Percentiles rank a stretch among this genome's conserved stretches.
Evolutionary conservation across 257 asterid species (phyloP).

Genomic region (Solanum etuberosum): DNA sequence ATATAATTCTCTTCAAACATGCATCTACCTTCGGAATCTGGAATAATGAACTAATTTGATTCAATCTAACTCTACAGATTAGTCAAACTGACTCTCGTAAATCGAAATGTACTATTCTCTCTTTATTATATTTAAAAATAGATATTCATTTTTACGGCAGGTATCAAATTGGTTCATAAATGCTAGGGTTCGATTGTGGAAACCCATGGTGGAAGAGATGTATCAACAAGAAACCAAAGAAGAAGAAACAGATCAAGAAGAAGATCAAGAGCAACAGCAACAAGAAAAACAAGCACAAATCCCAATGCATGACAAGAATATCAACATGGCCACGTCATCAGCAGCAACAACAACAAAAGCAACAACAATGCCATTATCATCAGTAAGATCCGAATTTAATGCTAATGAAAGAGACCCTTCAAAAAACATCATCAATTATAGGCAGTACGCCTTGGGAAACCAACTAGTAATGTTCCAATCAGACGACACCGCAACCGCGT

Average conservation of each 20-base stretch:
- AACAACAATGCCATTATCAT: neutral
- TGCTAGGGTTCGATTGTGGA: conserved; percentile 92
- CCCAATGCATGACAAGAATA: conserved; percentile 4
- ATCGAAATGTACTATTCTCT: fast-evolving
- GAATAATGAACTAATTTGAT: neutral
- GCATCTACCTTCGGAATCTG: neutral
- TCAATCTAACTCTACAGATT: fast-evolving
- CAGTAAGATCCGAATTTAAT: conserved; percentile 27
- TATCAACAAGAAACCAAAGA: conserved; percentile 51
- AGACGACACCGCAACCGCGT: conserved; percentile 6
- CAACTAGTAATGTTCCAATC: conserved; percentile 5
- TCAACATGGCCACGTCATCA: neutral
- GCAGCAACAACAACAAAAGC: neutral
- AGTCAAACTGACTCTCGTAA: neutral
- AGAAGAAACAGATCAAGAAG: conserved; percentile 13
- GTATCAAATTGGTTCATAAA: conserved; percentile 92
- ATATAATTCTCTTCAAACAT: neutral
- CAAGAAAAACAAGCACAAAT: conserved; percentile 7
- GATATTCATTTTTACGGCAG: conserved; percentile 13
- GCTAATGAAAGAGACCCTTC: conserved; percentile 40
- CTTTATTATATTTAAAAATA: no score
- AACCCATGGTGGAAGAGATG: conserved; percentile 86
- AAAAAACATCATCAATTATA: conserved; percentile 16
- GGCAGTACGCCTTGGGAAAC: conserved; percentile 33
- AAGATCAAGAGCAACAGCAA: conserved; percentile 1